These are phyloP conservation scores for Daldinia sp. DNA, from an alignment of 2,329 filamentous ascomycete genomes.

Conservation along the genomic window DNA sequence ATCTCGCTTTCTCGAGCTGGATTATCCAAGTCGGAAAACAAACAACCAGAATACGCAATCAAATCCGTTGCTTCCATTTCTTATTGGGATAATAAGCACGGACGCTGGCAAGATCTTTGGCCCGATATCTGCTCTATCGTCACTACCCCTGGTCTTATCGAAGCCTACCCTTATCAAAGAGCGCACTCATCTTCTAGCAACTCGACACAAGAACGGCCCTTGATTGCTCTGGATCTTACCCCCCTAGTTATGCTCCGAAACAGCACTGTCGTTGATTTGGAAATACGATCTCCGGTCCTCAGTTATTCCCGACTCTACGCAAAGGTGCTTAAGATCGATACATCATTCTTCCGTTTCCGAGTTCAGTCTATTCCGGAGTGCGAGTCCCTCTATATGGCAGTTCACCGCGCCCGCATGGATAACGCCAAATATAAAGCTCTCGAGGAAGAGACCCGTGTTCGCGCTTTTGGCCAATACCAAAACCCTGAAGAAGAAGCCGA, in stretches of 20 bases:
- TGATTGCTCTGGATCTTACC: constrained; percentile 83
- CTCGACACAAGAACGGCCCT: constrained; percentile 52
- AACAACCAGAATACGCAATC: constrained; percentile 53
- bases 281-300: constrained; percentile 87
- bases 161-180: constrained; percentile 59
- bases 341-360: constrained; percentile 87
- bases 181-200: constrained; percentile 49
- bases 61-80: constrained; percentile 65
- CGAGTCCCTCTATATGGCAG: constrained; percentile 80
- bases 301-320: constrained; percentile 64
- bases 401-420: constrained; percentile 89
- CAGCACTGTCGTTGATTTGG: constrained; percentile 91
- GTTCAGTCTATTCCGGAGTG: constrained; percentile 80
- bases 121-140: constrained; percentile 62
- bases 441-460: constrained; percentile 73
- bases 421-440: constrained; percentile 85
- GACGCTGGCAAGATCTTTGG: constrained; percentile 67
- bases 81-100: constrained; percentile 68
- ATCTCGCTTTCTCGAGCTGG: constrained; percentile 81
- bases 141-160: constrained; percentile 66
- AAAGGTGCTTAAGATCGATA: constrained; percentile 70
- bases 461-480: constrained; percentile 71
- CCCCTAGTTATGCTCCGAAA: constrained; percentile 89
- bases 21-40: constrained; percentile 57
- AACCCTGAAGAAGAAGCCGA: constrained; percentile 58